Evolutionary conservation across 192 early-diverging fungal species (phyloP).

Genomic region (Ramicandelaber brevisporus): DNA sequence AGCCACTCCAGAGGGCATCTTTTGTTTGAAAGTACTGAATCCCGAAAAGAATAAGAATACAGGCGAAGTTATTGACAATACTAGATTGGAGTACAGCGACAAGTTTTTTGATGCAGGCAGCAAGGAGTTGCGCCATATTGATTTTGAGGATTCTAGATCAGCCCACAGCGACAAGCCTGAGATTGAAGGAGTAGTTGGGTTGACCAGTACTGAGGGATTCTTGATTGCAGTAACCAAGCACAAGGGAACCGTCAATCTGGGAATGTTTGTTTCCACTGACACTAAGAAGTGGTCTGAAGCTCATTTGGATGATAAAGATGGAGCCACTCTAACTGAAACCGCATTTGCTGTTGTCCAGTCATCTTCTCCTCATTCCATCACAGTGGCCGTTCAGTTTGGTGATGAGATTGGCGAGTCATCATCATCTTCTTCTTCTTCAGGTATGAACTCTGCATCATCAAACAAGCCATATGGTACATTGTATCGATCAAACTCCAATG

Average conservation of each 20-base stretch:
- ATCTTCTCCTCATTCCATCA: conserved; percentile 42
- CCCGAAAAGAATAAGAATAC: conserved; percentile 1
- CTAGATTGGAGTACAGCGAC: too few relatives aligned
- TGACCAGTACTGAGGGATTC: conserved; percentile 5
- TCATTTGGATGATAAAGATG: too few relatives aligned
- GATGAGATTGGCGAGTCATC: too few relatives aligned
- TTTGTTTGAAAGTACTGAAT: conserved; percentile 30
- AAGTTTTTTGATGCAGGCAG: not conserved
- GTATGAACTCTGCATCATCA: too few relatives aligned
- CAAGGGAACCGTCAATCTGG: too few relatives aligned
- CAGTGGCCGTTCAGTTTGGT: conserved; percentile 42
- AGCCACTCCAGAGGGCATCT: conserved; percentile 35
- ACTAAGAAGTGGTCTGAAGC: too few relatives aligned
- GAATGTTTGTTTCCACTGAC: too few relatives aligned
- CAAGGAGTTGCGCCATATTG: not conserved
- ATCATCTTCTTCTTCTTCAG: too few relatives aligned
- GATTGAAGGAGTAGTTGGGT: not conserved
- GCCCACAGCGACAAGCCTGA: not conserved
- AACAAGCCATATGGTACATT: conserved; percentile 31
- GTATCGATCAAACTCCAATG: conserved; percentile 69
- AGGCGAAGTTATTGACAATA: too few relatives aligned
- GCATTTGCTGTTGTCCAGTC: conserved; percentile 44
- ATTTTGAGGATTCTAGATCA: not conserved
- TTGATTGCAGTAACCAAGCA: too few relatives aligned
- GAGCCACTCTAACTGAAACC: conserved; percentile 14